Base-by-base conservation (phyloP, 2,329 filamentous ascomycete species). In the Hypoxylon sp. region DNA sequence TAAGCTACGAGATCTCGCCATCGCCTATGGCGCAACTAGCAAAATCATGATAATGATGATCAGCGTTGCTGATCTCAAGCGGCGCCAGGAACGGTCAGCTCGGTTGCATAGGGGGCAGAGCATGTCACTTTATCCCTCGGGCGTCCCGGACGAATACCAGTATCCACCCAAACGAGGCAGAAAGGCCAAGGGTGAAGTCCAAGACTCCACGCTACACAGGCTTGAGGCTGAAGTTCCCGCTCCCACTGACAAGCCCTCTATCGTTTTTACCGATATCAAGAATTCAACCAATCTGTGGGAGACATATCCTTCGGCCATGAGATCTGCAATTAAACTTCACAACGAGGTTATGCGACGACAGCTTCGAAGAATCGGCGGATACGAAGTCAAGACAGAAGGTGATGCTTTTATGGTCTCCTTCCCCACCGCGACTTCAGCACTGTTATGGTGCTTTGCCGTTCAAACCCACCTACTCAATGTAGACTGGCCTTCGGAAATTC, bases 21-120 rank as follows among this genome's bases (percentile, higher is more conserved):
- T 99, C 78, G 94, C 95, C 0, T 98, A 98, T 78, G 96, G 96
- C 58, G 93, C 95, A 11, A 94, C 91, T 1, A 92, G 91, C 77
- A 99, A 99, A 82, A 93, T 98, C 70, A 98, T 98, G 94, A 94
- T 99, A 48, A 98, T 98, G 95, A 93, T 99, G 84, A 90, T 99
- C 60, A 95, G 94, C 61, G 92, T 99, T 39, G 91, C 92, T 61
- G 94, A 98, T 77, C 83, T 99, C 59, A 95, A 97, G 81, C 92
- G 93, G 77, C 89, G 94, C 70, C 84, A 86, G 63, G 92, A 97
- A 78, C 88, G 92, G 70, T 92, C 91, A 58, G 76, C 77, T 80
- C 91, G 81, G 83, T 82, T 88, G 67, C 86, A 92, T 79, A 88
- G 93, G 62, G 93, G 93, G 44, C 90, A 94, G 75, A 97, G 92